Evolutionary conservation across 129 eudicot genomes (phyloP), one percentile per base, ranked within the genome.

Genomic region (Chrysanthemum lavandulifolium): DNA sequence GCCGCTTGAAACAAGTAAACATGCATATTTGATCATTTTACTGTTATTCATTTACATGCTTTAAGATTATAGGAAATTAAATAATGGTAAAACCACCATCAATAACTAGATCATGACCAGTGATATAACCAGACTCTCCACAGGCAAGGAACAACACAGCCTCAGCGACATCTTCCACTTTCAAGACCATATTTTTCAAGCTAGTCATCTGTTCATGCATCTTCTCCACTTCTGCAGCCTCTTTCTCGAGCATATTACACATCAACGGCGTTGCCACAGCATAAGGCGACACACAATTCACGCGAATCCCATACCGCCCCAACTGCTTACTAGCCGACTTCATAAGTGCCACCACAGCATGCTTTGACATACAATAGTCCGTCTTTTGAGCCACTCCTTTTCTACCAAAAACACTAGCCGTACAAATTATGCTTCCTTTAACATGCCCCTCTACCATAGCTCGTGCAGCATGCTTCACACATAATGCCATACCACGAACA

Each of bases 341-440:
- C 69, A 64, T 64, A 6, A 40, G 16, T 15, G 52, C 69, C 51
- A 64, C 51, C 1, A 64, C 69, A 0, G 53, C 69, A 8, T 64
- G 69, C 69, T 64, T 64, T 2, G 69, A 64, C 69, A 64, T 64
- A n/a, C 53, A 33, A 40, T 64, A 64, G 43, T 64, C 69, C 13
- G 29, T 40, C 29, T 15, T 49, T 64, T 15, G 52, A 13, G 6
- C 12, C 23, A n/a, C 68, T 18, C 50, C 68, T 14, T 16, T 63
- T 49, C 68, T 63, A 51, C 68, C 68, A 19, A 36, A 8, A 2
- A 63, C 50, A 36, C 68, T 63, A 7, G 68, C 50, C 6, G 13
- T 63, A 36, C 51, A 63, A 31, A 63, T 63, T 2, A 63, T 63
- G 14, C 5, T 63, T 2, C 68, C 68, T 36, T 63, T 63, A 0